Evolutionary conservation across 116 monocot species (phyloP).

Genomic region (Zostera marina): DNA sequence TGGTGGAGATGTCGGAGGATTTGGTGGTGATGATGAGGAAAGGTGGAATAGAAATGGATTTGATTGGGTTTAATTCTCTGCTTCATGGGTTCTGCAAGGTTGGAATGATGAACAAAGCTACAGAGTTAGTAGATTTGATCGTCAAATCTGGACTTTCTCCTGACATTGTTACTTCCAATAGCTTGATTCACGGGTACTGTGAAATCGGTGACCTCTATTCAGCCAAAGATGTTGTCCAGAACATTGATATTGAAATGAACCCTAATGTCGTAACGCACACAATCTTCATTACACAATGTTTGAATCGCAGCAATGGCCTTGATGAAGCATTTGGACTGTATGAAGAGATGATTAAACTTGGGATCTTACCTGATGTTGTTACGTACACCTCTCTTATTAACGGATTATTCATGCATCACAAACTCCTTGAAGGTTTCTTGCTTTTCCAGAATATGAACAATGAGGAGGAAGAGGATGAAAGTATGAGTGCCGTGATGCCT

Average conservation of each 20-base stretch:
- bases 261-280: conserved; percentile 71
- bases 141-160: conserved; percentile 16
- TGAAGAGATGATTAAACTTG: conserved; percentile 65
- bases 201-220: conserved; percentile 26
- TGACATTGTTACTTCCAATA: conserved; percentile 52
- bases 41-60: conserved; percentile 33
- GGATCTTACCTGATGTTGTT: conserved; percentile 72
- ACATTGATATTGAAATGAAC: conserved; percentile 12
- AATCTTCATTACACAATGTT: conserved; percentile 33
- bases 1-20: conserved; percentile 26
- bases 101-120: conserved; percentile 24
- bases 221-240: conserved; percentile 38
- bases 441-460: conserved; percentile 89
- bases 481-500: conserved; percentile 23
- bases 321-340: conserved; percentile 44
- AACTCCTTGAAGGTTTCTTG: conserved; percentile 35
- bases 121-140: conserved; percentile 24
- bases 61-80: conserved; percentile 52
- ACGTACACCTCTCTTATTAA: conserved; percentile 56
- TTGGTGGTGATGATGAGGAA: conserved; percentile 32
- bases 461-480: too few species aligned
- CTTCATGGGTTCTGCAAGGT: conserved; percentile 53
- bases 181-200: conserved; percentile 64
- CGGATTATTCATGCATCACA: conserved; percentile 45
- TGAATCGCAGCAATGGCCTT: conserved; percentile 20